Base-by-base conservation (phyloP, 108 stramenopile species). In the Cyclotella atomus region DNA sequence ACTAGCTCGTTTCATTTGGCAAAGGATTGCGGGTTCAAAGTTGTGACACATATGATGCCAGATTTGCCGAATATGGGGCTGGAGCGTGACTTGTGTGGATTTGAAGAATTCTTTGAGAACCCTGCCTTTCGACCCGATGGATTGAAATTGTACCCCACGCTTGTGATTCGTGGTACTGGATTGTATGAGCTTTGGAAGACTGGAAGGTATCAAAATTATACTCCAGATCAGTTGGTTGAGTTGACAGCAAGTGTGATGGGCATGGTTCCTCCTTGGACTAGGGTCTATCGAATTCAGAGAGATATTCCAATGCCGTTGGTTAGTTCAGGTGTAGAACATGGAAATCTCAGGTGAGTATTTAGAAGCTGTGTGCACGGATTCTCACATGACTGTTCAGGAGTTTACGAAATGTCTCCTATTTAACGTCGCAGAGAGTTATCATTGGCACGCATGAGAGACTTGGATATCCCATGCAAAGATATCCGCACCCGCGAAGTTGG, bases 1-100 rank as follows among this genome's bases (percentile, higher is more conserved):
- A 87, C 84, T 53, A 88, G 95, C 77, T 96, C 97, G 36, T 97
- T 98, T 76, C 93, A 93, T 56, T 68, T 98, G 49, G 95, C 95
- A 34, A 97, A 97, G 73, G 97, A 99, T 73, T 96, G 94, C 70
- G 96, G 97, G 3, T 99, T 95, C 90, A 95, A 98, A 84, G 96
- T 99, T 34, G 98, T 97, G 20, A 93, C 91, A 14, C 98, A 99
- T 76, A 92, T 99, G 89, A 99, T 99, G 98, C 98, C 98, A 0
- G 97, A 97, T 79, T 72, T 99, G 43, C 98, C 98, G 43, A 96
- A 97, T 83, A 95, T 87, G 78, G 97, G 96, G 8, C 84, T 85
- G 54, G 98, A 97, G 65, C 81, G 96, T 3, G 98, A 98, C 76
- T 67, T 96, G 49, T 84, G 81, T 47, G 97, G 97, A 3, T 96